A percentile compares a stretch with the other conserved stretches of the same genome.
Evolutionary conservation across 257 asterid genomes (phyloP).

Genomic region (Catharanthus roseus): DNA sequence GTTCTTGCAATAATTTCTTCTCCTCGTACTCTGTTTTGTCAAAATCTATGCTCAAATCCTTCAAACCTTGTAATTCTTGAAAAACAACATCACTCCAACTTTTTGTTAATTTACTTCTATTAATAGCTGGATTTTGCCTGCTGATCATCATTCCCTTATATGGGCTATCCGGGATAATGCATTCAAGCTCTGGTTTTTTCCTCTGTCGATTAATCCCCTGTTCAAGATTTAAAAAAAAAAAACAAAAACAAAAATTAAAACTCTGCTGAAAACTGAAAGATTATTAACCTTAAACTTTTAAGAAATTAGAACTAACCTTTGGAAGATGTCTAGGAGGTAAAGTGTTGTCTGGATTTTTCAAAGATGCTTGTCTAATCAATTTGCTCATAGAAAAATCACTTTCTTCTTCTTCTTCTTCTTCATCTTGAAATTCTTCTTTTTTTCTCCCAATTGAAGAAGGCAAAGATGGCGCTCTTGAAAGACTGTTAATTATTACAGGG

Average conservation of each 20-base stretch:
- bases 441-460: conserved; percentile 23
- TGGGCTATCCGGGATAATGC: conserved; percentile 16
- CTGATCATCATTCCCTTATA: conserved; percentile 25
- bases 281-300: too few relatives aligned
- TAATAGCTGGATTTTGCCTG: conserved; percentile 11
- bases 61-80: conserved; percentile 37
- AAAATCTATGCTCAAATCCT: conserved; percentile 34
- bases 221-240: too few relatives aligned
- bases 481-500: conserved; percentile 3
- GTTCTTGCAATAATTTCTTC: conserved; percentile 1
- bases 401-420: conserved; percentile 42
- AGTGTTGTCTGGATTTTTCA: conserved; percentile 28
- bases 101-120: conserved; percentile 22
- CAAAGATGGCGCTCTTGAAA: conserved; percentile 48
- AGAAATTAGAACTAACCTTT: conserved; percentile 36
- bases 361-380: conserved; percentile 59
- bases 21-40: conserved; percentile 27
- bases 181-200: conserved; percentile 32
- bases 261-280: too few relatives aligned
- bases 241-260: too few relatives aligned
- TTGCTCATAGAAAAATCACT: conserved; percentile 46
- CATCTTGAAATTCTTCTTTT: conserved; percentile 30
- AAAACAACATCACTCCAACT: conserved; percentile 28
- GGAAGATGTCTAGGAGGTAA: conserved; percentile 33
- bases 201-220: conserved; percentile 30